Evolutionary conservation across 2,329 filamentous ascomycete species (phyloP), one percentile per base, ranked within the genome.

Genomic region (Trichoderma brevicompactum): DNA sequence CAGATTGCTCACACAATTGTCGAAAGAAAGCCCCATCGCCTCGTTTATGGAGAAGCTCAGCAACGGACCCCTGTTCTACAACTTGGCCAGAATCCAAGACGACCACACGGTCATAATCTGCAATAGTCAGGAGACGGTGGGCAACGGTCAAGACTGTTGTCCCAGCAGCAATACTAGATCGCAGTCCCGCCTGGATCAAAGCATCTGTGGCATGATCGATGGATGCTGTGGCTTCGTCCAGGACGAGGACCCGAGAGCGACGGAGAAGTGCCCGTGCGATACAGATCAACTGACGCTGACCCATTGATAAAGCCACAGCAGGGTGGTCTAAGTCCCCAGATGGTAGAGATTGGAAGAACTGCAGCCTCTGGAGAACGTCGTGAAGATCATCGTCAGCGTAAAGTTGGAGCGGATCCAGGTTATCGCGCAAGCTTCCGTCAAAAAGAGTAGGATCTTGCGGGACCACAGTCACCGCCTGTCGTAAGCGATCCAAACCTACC

Each of bases 391-490:
- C 53, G 40, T 67, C 63, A 17, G 66, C 48, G 28, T 67, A 66
- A 13, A 67, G 61, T n/a, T 65, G 66, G 77, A 96, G 96, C 0
- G 93, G 93, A 75, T 96, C 93, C 6, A 97, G 84, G 74, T 97
- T 97, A 75, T 82, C 92, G 67, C 92, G 85, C 68, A 96, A 89
- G 0, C 92, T 96, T 67, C 92, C 92, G 2, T 89, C 92, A 76
- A 96, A 95, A 1, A 96, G 83, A 0, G 92, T 95, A 65, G 90
- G 92, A 74, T 96, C 93, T 80, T 96, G 93, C 46, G 92, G 92
- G 58, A 96, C 92, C 78, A 96, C 96, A 2, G 94, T 94, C 70
- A 97, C 92, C 40, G 89, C 87, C 77, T 94, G 89, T 56, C 93
- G 89, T 72, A 97, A 81, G 76, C 96, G 92, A 70, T 90, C 89